A percentile compares a stretch with the other conserved stretches of the same genome.
These are phyloP conservation scores for Lecanicillium sp. DNA, from an alignment of 2,329 filamentous ascomycete genomes.

Conservation along the genomic window DNA sequence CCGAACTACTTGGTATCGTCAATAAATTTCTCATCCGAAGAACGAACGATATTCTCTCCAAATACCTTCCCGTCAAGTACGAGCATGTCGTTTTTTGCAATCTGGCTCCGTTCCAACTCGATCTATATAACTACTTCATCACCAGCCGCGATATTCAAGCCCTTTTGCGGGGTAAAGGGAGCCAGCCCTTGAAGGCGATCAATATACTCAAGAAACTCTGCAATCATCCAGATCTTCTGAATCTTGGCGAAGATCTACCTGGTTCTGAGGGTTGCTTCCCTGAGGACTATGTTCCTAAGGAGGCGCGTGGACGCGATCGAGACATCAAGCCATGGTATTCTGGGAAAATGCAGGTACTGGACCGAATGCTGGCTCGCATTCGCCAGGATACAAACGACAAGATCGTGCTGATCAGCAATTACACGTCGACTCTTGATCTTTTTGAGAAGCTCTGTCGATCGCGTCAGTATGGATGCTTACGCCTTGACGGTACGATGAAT, in stretches of 20 bases:
- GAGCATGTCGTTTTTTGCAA: constrained; percentile 99
- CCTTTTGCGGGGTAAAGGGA: constrained; percentile 85
- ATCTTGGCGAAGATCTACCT: constrained; percentile 75
- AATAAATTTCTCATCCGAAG: constrained; percentile 98
- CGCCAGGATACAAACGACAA: constrained; percentile 97
- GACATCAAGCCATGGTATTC: constrained; percentile 95
- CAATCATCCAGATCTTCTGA: constrained; percentile 92
- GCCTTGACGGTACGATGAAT: constrained; percentile 95
- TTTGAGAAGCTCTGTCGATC: constrained; percentile 87
- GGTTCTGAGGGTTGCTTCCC: constrained; percentile 79
- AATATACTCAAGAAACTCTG: constrained; percentile 96
- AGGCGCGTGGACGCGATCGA: constrained; percentile 78
- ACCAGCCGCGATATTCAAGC: constrained; percentile 92
- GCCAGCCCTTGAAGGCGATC: constrained; percentile 93
- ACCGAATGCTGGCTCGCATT: constrained; percentile 94
- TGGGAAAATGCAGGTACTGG: constrained; percentile 97
- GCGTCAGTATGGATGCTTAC: constrained; percentile 76
- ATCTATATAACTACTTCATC: constrained; percentile 95
- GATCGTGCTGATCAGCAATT: constrained; percentile 98
- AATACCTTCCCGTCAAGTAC: constrained; percentile 97
- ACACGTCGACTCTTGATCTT: constrained; percentile 90
- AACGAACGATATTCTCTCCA: constrained; percentile 95
- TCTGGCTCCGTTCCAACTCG: constrained; percentile 83
- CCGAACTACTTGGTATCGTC: constrained; percentile 75
- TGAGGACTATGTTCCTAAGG: constrained; percentile 82